Percentiles rank a stretch among this genome's conserved stretches.
phyloP scores from a whole-genome alignment of 2,329 filamentous ascomycete species.

The Hypoxylon sp. region DNA sequence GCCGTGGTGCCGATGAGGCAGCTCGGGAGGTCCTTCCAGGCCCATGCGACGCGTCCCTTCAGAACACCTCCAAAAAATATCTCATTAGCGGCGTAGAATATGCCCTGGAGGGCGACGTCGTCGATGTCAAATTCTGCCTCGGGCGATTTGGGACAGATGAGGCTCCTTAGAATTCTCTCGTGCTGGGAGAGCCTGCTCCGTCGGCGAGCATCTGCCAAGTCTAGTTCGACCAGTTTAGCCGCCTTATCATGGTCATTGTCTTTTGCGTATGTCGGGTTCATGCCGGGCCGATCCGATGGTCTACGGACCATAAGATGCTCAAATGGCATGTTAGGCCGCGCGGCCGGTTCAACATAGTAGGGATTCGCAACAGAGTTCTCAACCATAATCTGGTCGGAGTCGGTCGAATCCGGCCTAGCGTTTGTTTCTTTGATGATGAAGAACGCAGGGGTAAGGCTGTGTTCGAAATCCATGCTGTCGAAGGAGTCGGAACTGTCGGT shows the following conservation, averaged over 20 bases:
- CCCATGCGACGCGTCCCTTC: conserved; percentile 69
- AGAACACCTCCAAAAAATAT: conserved; percentile 71
- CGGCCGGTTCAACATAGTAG: conserved; percentile 29
- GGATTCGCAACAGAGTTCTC: conserved; percentile 34
- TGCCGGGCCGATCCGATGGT: conserved; percentile 27
- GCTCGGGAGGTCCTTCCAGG: conserved; percentile 69
- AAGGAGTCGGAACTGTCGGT: conserved; percentile 35
- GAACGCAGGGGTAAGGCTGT: conserved; percentile 46
- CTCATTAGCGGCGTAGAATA: conserved; percentile 71
- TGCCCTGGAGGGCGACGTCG: conserved; percentile 66
- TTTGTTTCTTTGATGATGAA: conserved; percentile 52
- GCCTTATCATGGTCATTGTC: conserved; percentile 63
- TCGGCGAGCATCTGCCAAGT: conserved; percentile 59
- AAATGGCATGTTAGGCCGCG: conserved; percentile 23
- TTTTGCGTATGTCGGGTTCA: conserved; percentile 54
- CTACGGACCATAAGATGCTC: conserved; percentile 35
- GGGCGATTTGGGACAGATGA: conserved; percentile 64
- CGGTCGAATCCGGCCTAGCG: conserved; percentile 36
- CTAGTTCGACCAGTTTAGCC: conserved; percentile 60
- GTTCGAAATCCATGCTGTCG: conserved; percentile 34
- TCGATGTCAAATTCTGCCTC: conserved; percentile 65
- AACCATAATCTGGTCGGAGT: conserved; percentile 47
- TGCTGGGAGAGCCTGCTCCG: conserved; percentile 63
- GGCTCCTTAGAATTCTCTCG: conserved; percentile 67
- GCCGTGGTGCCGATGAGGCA: conserved; percentile 73